Base-by-base conservation (phyloP, 176 grass and related monocot species). In the Alloteropsis semialata region DNA sequence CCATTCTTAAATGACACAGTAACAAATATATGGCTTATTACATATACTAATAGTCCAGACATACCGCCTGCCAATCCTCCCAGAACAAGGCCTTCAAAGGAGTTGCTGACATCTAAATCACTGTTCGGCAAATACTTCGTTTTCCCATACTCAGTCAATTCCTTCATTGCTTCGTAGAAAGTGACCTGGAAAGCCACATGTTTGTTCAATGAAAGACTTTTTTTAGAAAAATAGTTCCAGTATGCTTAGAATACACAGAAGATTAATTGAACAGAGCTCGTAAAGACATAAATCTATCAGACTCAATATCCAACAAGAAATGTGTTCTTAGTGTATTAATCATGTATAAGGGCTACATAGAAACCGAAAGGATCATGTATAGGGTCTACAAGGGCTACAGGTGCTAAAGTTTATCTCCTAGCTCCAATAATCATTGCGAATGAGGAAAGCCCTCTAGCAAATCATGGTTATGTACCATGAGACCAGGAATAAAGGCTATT, bases 121-220 rank as follows among this genome's bases (percentile, higher is more conserved):
- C 72, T 84, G 79, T 92, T 77, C 14, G 78, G 82, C 18, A 85
- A 81, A 93, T 93, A 93, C 48, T 64, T 93, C 34, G 41, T 86
- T 89, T 87, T 95, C 41, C 87, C 93, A 82, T 91, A 87, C 18
- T 83, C 83, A 9, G 80, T 87, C 54, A 88, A 38, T 46, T 96
- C 85, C 82, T 93, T 96, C 87, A 99, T 42, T 77, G 83, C 93
- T 90, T 96, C 96, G 65, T 99, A 96, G 81, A 99, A 93, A 41
- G 90, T 99, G 69, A 99, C 93, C 96, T 94, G 77, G 46, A 83
- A 51, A 85, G 3, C n/a, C 53, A 92, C 81, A 89, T 58, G 57
- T 67, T 73, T 61, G 24, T 28, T 66, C 38, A 64, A 49, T 57
- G 21, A 86, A 50, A 27, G 13, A 74, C 21, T 72, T 0, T 42